Evolutionary conservation across 352 stramenopile genomes (phyloP), one percentile per base, ranked within the genome.

Genomic region (Phytophthora hibernalis): DNA sequence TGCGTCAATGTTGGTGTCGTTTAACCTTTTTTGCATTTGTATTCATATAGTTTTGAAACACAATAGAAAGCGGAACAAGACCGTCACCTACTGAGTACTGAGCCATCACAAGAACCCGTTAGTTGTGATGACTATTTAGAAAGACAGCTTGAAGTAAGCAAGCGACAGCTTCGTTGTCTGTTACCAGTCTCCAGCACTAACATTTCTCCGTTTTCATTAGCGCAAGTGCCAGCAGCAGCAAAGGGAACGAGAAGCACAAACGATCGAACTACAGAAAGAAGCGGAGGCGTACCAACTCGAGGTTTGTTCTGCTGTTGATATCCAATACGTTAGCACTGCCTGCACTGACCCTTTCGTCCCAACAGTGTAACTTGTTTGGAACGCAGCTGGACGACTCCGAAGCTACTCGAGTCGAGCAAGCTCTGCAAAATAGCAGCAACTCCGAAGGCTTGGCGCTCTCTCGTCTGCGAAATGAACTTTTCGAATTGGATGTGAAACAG

Each of bases 401-500:
- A 20, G 38, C 56, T 33, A 37, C 21, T 70, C 38, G 47, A n/a
- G 49, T 82, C 13, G 59, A 59, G 12, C 43, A 59, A 21, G 68
- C 53, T n/a, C 28, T 77, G n/a, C 45, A 69, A 12, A 43, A 24
- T 5, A 44, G 16, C 13, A 35, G 28, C 2, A 38, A 43, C 4
- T 48, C 10, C 9, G 50, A 67, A 35, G 53, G 45, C 0, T 24
- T 68, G 13, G 43, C 65, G 1, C 52, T 72, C 10, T 77, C 30
- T 66, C 54, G 63, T 26, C 63, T 90, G 1, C 79, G 77, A 5
- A 54, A 69, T 7, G 77, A 90, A 12, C 38, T 90, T 6, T 87
- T 90, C 48, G 69, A 85, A n/a, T 42, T 90, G 6, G 75, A 81
- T 16, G 77, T 88, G 10, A 80, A 81, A 22, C 72, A 87, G 37